A percentile compares a stretch with the other conserved stretches of the same genome.
Conservation (phyloP, 1,284 basidiomycete genomes). For the Leccinum huronense region DNA sequence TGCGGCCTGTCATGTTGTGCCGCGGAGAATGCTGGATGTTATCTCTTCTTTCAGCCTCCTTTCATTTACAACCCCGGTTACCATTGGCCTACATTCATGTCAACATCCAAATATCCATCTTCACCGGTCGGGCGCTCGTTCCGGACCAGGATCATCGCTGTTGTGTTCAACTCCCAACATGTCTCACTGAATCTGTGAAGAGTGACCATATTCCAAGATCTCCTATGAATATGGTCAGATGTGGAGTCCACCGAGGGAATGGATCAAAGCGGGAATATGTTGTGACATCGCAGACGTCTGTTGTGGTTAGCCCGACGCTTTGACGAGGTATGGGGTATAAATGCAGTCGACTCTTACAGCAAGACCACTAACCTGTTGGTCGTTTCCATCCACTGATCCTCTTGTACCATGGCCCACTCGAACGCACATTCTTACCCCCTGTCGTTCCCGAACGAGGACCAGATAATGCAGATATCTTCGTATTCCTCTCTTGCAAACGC, state of each 20-base stretch:
- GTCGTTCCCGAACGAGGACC: slow-evolving; percentile 23
- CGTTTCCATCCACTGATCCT: background rate
- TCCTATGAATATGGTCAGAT: slow-evolving; percentile 12
- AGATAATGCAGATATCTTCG: slow-evolving; percentile 20
- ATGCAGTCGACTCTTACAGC: slow-evolving; percentile 10
- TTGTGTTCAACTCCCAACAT: slow-evolving; percentile 8
- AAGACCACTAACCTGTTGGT: slow-evolving; percentile 5
- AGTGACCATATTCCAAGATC: background rate
- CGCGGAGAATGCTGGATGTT: background rate
- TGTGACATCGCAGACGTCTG: slow-evolving; percentile 5
- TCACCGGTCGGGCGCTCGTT: background rate
- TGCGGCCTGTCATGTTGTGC: slow-evolving; percentile 1
- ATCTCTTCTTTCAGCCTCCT: slow-evolving; percentile 9
- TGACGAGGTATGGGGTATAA: slow-evolving; percentile 26
- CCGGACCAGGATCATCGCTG: slow-evolving; percentile 3
- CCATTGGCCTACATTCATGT: background rate
- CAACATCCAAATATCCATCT: background rate
- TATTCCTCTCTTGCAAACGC: slow-evolving; percentile 30
- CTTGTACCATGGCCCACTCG: slow-evolving; percentile 14
- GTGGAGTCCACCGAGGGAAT: slow-evolving; percentile 1
- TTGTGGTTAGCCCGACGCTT: slow-evolving; percentile 16
- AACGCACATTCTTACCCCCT: slow-evolving; percentile 20
- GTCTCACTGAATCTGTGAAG: background rate
- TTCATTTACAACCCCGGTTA: slow-evolving; percentile 11
- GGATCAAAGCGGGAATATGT: slow-evolving; percentile 3